phyloP scores from a whole-genome alignment of 441 rosid species.

The Jatropha multifida region DNA sequence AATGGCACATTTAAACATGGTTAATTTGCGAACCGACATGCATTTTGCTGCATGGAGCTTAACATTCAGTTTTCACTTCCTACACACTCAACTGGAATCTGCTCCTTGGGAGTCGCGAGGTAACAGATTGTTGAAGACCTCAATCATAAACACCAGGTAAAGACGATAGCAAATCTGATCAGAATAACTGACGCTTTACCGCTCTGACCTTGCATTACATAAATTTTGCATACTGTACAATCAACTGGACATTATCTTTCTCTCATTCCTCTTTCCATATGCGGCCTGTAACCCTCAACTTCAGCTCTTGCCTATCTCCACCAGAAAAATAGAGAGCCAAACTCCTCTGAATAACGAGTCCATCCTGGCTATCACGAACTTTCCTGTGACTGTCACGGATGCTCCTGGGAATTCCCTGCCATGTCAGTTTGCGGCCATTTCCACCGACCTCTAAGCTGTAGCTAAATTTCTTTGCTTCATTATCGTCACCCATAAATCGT shows the following conservation, averaged over 20 bases:
- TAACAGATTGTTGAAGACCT: background rate
- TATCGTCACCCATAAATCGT: conserved; percentile 81
- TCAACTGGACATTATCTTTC: conserved; percentile 1
- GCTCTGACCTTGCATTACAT: conserved; percentile 11
- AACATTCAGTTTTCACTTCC: conserved; percentile 22
- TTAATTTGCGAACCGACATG: background rate
- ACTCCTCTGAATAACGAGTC: conserved; percentile 65
- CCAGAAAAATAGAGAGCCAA: conserved; percentile 78
- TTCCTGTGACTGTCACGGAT: conserved; percentile 68
- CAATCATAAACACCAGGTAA: conserved; percentile 9
- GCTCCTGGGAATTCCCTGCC: conserved; percentile 80
- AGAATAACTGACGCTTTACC: conserved; percentile 20
- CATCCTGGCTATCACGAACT: conserved; percentile 75
- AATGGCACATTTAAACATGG: conserved; percentile 1
- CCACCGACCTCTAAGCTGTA: conserved; percentile 82
- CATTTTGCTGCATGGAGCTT: conserved; percentile 19
- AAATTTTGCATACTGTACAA: conserved; percentile 35
- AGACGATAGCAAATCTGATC: conserved; percentile 16
- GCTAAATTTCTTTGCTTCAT: conserved; percentile 64
- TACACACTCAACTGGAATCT: conserved; percentile 18
- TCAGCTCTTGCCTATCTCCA: conserved; percentile 66
- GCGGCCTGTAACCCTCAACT: conserved; percentile 68
- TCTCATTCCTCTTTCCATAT: conserved; percentile 69
- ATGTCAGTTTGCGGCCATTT: conserved; percentile 58
- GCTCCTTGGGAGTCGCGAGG: conserved; percentile 6